Percentiles rank a stretch among this genome's conserved stretches.
Conservation (phyloP, 768 basidiomycete genomes). For the Podaxis sp. region DNA sequence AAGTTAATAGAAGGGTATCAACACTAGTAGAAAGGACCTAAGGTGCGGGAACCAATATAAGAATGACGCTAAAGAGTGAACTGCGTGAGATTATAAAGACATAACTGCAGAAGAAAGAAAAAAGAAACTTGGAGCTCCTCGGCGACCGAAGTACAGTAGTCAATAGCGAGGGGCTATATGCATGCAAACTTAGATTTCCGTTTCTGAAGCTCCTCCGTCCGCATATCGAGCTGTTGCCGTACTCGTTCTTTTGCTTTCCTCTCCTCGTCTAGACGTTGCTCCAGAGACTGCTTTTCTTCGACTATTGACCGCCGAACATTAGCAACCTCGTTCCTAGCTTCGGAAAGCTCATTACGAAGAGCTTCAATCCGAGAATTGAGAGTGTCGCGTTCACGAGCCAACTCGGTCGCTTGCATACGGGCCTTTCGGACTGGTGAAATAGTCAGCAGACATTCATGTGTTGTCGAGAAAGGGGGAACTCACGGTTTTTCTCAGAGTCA, state of each 20-base stretch:
- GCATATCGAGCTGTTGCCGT: conserved; percentile 80
- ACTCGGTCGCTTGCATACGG: conserved; percentile 89
- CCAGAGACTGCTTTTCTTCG: conserved; percentile 86
- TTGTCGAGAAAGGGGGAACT: conserved; percentile 31
- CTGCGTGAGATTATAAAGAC: conserved; percentile 31
- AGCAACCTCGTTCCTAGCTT: conserved; percentile 78
- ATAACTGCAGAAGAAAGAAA: conserved; percentile 22
- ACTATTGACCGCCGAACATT: conserved; percentile 76
- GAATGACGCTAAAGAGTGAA: conserved; percentile 36
- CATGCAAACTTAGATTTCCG: conserved; percentile 93
- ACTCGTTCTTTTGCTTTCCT: conserved; percentile 86
- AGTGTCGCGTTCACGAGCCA: conserved; percentile 82
- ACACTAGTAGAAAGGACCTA: conserved; percentile 35
- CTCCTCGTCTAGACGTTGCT: conserved; percentile 82
- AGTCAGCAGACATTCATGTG: conserved; percentile 5
- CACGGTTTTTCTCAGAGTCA: conserved; percentile 91
- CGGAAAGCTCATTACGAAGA: conserved; percentile 70
- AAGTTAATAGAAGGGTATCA: conserved; percentile 41
- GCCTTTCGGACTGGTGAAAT: conserved; percentile 76
- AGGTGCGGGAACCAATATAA: conserved; percentile 20
- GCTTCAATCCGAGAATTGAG: conserved; percentile 62
- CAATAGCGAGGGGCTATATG: conserved; percentile 46
- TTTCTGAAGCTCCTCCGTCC: conserved; percentile 82
- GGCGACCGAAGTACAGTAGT: neutral
- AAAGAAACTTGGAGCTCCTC: conserved; percentile 20